A percentile compares a stretch with the other conserved stretches of the same genome.
Conservation (phyloP, 768 basidiomycete genomes). For the Botryobasidium botryosum region DNA sequence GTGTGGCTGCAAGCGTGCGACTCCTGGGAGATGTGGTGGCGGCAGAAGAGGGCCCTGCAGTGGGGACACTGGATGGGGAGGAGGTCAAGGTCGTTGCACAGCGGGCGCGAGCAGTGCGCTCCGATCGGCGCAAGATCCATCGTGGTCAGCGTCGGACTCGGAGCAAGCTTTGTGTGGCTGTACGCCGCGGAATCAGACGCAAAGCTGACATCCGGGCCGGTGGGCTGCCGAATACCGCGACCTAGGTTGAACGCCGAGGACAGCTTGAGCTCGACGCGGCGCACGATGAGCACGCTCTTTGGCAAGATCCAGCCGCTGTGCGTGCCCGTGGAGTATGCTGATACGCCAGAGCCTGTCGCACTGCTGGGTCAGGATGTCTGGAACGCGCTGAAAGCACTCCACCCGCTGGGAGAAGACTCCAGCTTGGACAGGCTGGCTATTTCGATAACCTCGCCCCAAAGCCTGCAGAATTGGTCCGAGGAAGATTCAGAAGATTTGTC, state of each 20-base stretch:
- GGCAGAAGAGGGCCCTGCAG: constrained; percentile 46
- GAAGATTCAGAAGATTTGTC: too few species aligned
- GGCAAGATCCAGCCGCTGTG: not conserved
- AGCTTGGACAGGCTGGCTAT: too few species aligned
- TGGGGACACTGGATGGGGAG: constrained; percentile 49
- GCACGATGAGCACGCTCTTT: not conserved
- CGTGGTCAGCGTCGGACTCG: constrained; percentile 9
- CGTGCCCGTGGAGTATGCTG: not conserved
- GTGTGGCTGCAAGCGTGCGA: constrained; percentile 35
- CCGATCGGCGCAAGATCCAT: constrained; percentile 41
- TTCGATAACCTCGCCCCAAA: too few species aligned
- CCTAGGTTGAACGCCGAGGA: too few species aligned
- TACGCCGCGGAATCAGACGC: too few species aligned
- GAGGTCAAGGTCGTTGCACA: constrained; percentile 53
- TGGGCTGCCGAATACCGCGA: too few species aligned
- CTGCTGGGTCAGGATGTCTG: not conserved
- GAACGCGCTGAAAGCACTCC: not conserved
- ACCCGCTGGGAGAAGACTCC: too few species aligned
- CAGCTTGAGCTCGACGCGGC: too few species aligned
- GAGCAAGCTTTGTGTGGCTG: not conserved
- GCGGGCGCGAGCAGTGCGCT: constrained; percentile 39
- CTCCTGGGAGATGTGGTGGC: constrained; percentile 40
- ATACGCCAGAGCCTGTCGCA: not conserved
- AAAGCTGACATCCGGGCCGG: too few species aligned
- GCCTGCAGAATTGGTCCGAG: too few species aligned